Conservation (phyloP, 106 monocot genomes). For the Dioscorea dumetorum region DNA sequence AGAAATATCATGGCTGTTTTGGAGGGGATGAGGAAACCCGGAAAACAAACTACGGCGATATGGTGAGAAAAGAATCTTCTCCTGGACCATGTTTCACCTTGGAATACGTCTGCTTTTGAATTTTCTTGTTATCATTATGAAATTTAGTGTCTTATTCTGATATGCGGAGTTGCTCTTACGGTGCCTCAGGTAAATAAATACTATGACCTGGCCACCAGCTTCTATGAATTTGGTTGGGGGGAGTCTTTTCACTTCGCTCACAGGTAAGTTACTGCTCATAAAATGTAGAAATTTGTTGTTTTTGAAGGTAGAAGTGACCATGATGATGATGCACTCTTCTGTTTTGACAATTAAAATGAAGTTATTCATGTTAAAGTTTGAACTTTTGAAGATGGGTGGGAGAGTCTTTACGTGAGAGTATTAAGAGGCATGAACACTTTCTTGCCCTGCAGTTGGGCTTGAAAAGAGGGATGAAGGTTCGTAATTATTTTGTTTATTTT, state of each 20-base stretch:
- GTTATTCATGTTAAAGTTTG: background rate
- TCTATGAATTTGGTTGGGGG: slow-evolving; percentile 88
- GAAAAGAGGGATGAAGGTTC: slow-evolving; percentile 93
- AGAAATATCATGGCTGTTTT: slow-evolving; percentile 44
- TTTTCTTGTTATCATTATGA: background rate
- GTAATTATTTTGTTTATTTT: background rate
- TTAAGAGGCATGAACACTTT: slow-evolving; percentile 95
- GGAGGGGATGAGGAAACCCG: slow-evolving; percentile 44
- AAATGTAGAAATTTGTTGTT: background rate
- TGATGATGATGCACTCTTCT: background rate
- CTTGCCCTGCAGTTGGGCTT: slow-evolving; percentile 90
- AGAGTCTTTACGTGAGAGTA: slow-evolving; percentile 90
- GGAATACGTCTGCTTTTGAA: background rate
- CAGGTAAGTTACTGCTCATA: slow-evolving; percentile 26
- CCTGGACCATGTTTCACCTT: background rate
- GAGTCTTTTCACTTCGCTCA: slow-evolving; percentile 86
- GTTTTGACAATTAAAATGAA: background rate
- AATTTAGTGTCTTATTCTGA: background rate
- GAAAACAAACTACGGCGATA: slow-evolving; percentile 40
- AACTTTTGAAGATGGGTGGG: slow-evolving; percentile 64
- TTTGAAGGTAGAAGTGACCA: background rate
- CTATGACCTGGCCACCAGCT: slow-evolving; percentile 80
- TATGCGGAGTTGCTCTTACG: too few relatives aligned
- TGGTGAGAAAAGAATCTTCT: slow-evolving; percentile 23
- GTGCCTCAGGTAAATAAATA: slow-evolving; percentile 66